These are phyloP conservation scores for Aeminium ludgeri DNA, from an alignment of 495 filamentous ascomycete genomes.

Conservation along the genomic window DNA sequence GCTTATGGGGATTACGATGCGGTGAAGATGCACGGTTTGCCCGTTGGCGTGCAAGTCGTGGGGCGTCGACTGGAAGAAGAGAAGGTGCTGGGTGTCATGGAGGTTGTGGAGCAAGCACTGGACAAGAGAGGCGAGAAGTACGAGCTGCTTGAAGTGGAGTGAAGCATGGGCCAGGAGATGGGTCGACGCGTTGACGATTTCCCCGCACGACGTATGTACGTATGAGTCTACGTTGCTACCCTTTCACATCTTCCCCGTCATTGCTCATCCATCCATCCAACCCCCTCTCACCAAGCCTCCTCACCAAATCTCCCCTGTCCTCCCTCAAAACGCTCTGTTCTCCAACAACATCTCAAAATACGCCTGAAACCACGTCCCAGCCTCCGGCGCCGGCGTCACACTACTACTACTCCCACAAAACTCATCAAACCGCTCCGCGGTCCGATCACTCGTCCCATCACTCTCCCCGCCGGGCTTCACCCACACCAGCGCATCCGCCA, in stretches of 20 bases:
- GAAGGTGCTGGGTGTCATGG: conserved; percentile 78
- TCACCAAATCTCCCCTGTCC: too few relatives aligned
- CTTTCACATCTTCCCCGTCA: too few relatives aligned
- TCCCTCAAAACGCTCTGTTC: conserved; percentile 23
- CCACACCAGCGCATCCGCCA: conserved; percentile 68
- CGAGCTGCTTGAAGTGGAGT: conserved; percentile 10
- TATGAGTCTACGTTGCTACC: too few relatives aligned
- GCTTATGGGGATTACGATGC: conserved; percentile 85
- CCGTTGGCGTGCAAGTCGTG: conserved; percentile 75
- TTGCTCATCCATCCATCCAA: too few relatives aligned
- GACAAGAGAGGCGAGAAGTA: conserved; percentile 20
- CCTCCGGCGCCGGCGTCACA: conserved; percentile 55
- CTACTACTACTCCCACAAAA: conserved; percentile 49
- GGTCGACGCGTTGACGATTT: too few relatives aligned
- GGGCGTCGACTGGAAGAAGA: conserved; percentile 78
- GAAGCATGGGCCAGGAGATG: too few relatives aligned
- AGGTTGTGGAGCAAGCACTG: conserved; percentile 53
- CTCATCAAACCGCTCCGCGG: conserved; percentile 49
- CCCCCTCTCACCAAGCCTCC: too few relatives aligned
- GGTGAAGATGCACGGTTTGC: conserved; percentile 65
- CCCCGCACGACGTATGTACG: too few relatives aligned
- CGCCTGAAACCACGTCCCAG: conserved; percentile 62
- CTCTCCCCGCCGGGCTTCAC: conserved; percentile 71
- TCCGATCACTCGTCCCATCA: conserved; percentile 53
- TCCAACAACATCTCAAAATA: conserved; percentile 55